Evolutionary conservation across 441 rosid species (phyloP).

Genomic region (Pelargonium myrrhifolium): DNA sequence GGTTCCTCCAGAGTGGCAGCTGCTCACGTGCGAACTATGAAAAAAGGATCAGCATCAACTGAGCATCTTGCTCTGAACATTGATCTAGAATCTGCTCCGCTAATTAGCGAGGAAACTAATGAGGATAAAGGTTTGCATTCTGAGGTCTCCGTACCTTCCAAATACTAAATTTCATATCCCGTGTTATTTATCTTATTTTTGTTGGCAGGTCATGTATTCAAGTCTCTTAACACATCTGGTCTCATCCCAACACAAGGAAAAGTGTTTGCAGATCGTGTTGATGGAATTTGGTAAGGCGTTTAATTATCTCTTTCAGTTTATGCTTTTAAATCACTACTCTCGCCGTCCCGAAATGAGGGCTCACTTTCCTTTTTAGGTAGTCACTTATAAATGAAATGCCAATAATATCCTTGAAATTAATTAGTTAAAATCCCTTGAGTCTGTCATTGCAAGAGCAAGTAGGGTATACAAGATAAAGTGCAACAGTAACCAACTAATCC

Average conservation of each 20-base stretch:
- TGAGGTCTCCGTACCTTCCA: conserved; percentile 6
- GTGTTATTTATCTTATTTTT: background rate
- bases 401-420: too few species aligned
- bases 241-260: conserved; percentile 84
- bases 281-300: conserved; percentile 68
- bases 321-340: too few species aligned
- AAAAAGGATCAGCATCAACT: conserved; percentile 75
- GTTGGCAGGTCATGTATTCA: conserved; percentile 72
- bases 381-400: too few species aligned
- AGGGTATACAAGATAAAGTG: too few species aligned
- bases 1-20: conserved; percentile 66
- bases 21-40: conserved; percentile 67
- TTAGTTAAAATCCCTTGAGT: too few species aligned
- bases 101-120: conserved; percentile 54
- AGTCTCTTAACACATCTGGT: conserved; percentile 81
- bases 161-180: background rate
- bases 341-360: too few species aligned
- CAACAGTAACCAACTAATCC: too few species aligned
- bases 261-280: conserved; percentile 75
- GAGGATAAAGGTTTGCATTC: conserved; percentile 70
- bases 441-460: too few species aligned
- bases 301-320: background rate
- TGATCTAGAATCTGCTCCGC: conserved; percentile 57
- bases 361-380: background rate
- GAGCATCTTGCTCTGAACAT: conserved; percentile 81